These are phyloP conservation scores for Aspergillus sparsus DNA, from an alignment of 495 filamentous ascomycete genomes.

Conservation along the genomic window DNA sequence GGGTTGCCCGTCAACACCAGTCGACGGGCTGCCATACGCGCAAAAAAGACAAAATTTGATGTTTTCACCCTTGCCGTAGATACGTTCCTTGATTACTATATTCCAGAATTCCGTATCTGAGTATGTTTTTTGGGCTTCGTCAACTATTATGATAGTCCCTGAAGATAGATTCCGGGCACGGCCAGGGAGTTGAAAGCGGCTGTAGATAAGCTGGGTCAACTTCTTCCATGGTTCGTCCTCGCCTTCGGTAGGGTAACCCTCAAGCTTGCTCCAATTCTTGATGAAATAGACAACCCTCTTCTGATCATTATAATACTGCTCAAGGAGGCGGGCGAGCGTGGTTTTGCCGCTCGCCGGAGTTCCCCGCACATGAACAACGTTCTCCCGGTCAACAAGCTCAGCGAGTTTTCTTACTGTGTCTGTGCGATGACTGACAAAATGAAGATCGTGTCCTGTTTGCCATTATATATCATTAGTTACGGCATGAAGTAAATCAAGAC, in stretches of 20 bases:
- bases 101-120: constrained; percentile 16
- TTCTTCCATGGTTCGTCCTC: not conserved
- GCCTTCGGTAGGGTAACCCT: not conserved
- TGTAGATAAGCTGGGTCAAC: not conserved
- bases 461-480: not conserved
- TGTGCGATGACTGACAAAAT: not conserved
- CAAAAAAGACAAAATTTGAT: constrained; percentile 24
- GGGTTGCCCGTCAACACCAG: constrained; percentile 3
- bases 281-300: constrained; percentile 2
- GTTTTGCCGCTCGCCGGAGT: constrained; percentile 18
- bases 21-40: constrained; percentile 24
- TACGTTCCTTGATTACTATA: not conserved
- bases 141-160: constrained; percentile 21
- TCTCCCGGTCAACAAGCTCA: constrained; percentile 5
- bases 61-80: not conserved
- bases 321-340: constrained; percentile 17
- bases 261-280: not conserved
- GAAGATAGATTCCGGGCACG: not conserved
- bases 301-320: constrained; percentile 3
- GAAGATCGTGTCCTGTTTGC: not conserved
- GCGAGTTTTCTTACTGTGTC: constrained; percentile 17
- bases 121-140: constrained; percentile 28
- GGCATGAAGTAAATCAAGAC: not conserved
- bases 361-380: constrained; percentile 18
- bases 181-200: not conserved